Evolutionary conservation across 768 basidiomycete species (phyloP).

Genomic region (Psilocybe subaeruginosa): DNA sequence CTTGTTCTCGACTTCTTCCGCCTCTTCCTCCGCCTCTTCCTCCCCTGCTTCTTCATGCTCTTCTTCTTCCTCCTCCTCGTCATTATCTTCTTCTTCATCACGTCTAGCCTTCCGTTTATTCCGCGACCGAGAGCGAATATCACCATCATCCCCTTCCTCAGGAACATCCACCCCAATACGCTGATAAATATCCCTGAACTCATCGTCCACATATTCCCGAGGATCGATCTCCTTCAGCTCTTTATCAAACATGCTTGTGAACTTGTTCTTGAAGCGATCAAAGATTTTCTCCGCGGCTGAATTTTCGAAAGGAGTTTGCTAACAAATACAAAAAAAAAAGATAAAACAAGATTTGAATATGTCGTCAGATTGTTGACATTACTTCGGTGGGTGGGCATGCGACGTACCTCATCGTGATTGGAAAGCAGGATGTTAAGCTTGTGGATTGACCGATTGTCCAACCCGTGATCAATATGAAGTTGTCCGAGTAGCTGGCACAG

Average conservation of each 20-base stretch:
- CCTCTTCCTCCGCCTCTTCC: slow-evolving; percentile 11
- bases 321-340: not conserved
- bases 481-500: slow-evolving; percentile 67
- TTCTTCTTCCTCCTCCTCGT: slow-evolving; percentile 17
- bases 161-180: slow-evolving; percentile 44
- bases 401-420: slow-evolving; percentile 51
- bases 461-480: slow-evolving; percentile 49
- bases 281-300: slow-evolving; percentile 55
- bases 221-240: slow-evolving; percentile 44
- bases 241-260: slow-evolving; percentile 45
- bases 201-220: slow-evolving; percentile 38
- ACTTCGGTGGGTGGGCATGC: not conserved
- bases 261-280: slow-evolving; percentile 50
- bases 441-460: slow-evolving; percentile 42
- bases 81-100: slow-evolving; percentile 16
- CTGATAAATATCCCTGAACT: slow-evolving; percentile 43
- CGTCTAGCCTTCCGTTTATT: slow-evolving; percentile 13
- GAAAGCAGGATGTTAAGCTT: slow-evolving; percentile 50
- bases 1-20: not conserved
- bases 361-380: too few species aligned
- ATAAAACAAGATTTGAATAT: not conserved
- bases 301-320: slow-evolving; percentile 67
- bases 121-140: slow-evolving; percentile 15
- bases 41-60: slow-evolving; percentile 16
- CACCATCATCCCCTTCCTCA: slow-evolving; percentile 21